Base-by-base conservation (phyloP, 2,329 filamentous ascomycete genomes). In the Colletotrichum sp. region DNA sequence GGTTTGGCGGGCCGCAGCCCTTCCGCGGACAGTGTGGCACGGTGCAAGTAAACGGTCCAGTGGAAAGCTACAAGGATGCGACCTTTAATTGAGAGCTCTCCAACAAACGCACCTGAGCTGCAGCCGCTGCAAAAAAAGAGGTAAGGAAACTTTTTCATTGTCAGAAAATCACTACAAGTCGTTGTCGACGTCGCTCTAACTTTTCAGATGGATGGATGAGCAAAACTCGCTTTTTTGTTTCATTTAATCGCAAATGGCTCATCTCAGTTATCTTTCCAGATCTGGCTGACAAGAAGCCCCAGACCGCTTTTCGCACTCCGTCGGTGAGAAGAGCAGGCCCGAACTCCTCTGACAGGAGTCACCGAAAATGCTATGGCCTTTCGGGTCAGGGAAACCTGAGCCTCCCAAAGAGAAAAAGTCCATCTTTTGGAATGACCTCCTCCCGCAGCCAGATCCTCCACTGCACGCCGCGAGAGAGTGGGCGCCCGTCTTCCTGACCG, bases 381-480 rank as follows among this genome's bases (percentile, higher is more conserved):
- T 81, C 75, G 77, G 77, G 69, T 78, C 71, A 24, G 24, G 49
- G 13, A 55, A 64, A 30, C 52, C 49, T 24, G 24, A 62, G 10
- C 21, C 59, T 6, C n/a, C 57, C 80, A 83, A 78, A 66, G 71
- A 81, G 80, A 78, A 86, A 80, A 65, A 59, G 34, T 26, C 71
- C 9, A 72, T 65, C 18, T 67, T 72, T 8, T 78, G 77, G 77
- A 78, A 78, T 24, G 76, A 71, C 18, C 67, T 78, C 6, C 67
- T 78, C 8, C 75, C 77, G 7, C 63, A 76, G 28, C 69, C 77
- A 52, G 76, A 74, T 30, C 77, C 72, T 30, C 75, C 88, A 90
- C 75, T 90, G 90, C 82, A 88, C 85, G 68, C 89, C 91, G 77
- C 90, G 90, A 8, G 85, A 86, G 78, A 90, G 88, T 77, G 86